Evolutionary conservation across 2,329 filamentous ascomycete genomes (phyloP).

Genomic region (Cadophora sp.): DNA sequence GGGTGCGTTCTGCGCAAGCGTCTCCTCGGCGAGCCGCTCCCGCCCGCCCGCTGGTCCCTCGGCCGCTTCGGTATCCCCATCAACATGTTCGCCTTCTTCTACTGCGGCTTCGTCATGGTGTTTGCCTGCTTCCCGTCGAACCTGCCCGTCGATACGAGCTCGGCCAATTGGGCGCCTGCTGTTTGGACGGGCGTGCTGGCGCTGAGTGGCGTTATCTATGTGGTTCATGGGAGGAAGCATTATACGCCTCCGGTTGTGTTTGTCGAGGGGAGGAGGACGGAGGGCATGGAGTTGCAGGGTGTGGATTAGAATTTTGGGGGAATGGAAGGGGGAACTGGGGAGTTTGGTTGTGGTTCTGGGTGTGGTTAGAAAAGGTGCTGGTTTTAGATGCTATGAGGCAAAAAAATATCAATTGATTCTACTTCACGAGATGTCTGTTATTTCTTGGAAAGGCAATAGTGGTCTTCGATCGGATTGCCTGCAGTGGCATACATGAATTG

Average conservation of each 20-base stretch:
- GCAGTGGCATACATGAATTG: too few relatives aligned
- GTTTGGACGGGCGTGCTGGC: constrained; percentile 36
- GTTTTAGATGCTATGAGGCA: too few relatives aligned
- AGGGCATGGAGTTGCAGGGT: constrained; percentile 27
- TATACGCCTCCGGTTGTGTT: constrained; percentile 44
- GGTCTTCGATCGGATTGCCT: too few relatives aligned
- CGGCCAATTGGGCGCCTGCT: constrained; percentile 53
- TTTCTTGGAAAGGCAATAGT: too few relatives aligned
- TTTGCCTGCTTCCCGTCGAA: constrained; percentile 56
- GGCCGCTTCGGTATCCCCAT: constrained; percentile 51
- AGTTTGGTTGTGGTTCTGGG: neutral
- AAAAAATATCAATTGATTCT: too few relatives aligned
- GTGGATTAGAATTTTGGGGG: constrained; percentile 11
- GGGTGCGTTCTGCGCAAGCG: constrained; percentile 48
- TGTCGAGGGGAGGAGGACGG: constrained; percentile 31
- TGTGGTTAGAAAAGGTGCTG: neutral
- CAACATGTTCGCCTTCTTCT: constrained; percentile 53
- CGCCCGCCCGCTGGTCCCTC: constrained; percentile 50
- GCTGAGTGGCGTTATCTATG: constrained; percentile 41
- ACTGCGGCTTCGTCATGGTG: constrained; percentile 54
- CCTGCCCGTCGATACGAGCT: constrained; percentile 47
- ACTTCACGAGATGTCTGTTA: too few relatives aligned
- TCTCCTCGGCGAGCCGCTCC: constrained; percentile 49
- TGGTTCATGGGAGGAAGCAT: constrained; percentile 44
- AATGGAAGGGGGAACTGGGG: too few relatives aligned